phyloP scores from a whole-genome alignment of 768 basidiomycete species.

The Butyriboletus loyo region DNA sequence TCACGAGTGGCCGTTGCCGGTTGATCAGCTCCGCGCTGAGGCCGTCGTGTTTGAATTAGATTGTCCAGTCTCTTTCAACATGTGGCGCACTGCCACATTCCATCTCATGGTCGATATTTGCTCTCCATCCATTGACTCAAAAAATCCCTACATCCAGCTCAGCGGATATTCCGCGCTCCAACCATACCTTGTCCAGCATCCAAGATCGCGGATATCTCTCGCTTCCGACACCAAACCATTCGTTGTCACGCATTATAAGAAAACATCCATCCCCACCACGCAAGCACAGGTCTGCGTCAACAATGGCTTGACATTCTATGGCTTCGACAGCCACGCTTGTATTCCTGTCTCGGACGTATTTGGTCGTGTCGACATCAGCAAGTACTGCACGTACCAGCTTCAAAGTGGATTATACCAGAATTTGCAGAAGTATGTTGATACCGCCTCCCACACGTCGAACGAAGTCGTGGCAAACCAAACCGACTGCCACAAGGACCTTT shows the following conservation, averaged over 20 bases:
- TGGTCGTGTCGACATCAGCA: constrained; percentile 7
- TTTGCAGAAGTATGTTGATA: constrained; percentile 37
- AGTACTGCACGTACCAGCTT: constrained; percentile 34
- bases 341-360: constrained; percentile 17
- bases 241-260: constrained; percentile 12
- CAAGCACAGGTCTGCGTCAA: constrained; percentile 26
- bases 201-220: constrained; percentile 20
- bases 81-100: constrained; percentile 45
- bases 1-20: constrained; percentile 49
- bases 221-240: constrained; percentile 25
- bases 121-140: not conserved
- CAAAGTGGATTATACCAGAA: constrained; percentile 30
- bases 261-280: constrained; percentile 11
- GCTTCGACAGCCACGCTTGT: constrained; percentile 27
- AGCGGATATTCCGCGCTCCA: constrained; percentile 8
- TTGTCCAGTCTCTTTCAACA: constrained; percentile 37
- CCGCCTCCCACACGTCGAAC: constrained; percentile 42
- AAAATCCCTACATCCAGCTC: constrained; percentile 16
- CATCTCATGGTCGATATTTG: constrained; percentile 38
- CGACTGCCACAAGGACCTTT: constrained; percentile 39
- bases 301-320: constrained; percentile 31
- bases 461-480: constrained; percentile 41
- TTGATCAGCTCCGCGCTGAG: constrained; percentile 15
- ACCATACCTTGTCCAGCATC: constrained; percentile 14
- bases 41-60: constrained; percentile 41